Evolutionary conservation across 495 filamentous ascomycete species (phyloP).

Genomic region (Podospora bellae-mahoneyi): DNA sequence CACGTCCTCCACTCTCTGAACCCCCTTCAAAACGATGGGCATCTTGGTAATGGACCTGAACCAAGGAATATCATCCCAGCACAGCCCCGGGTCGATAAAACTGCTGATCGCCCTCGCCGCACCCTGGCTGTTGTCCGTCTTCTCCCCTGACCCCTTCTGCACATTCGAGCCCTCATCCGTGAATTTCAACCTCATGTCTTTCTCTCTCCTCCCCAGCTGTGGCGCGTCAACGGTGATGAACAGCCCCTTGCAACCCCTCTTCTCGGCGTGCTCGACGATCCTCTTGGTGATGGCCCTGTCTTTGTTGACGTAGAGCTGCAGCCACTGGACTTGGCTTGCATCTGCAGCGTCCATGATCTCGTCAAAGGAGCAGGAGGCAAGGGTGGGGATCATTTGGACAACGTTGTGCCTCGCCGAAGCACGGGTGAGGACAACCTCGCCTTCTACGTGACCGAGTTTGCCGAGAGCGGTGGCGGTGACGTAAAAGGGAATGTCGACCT

Average conservation of each 20-base stretch:
- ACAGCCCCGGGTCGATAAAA: slow-evolving; percentile 90
- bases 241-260: slow-evolving; percentile 87
- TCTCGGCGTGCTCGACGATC: slow-evolving; percentile 89
- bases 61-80: slow-evolving; percentile 94
- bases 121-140: slow-evolving; percentile 83
- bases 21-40: slow-evolving; percentile 96
- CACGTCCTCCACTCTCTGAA: slow-evolving; percentile 94
- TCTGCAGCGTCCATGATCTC: slow-evolving; percentile 85
- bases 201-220: slow-evolving; percentile 90
- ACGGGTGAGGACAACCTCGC: slow-evolving; percentile 83
- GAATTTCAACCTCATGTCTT: slow-evolving; percentile 93
- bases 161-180: slow-evolving; percentile 80
- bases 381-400: slow-evolving; percentile 94
- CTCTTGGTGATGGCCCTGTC: slow-evolving; percentile 84
- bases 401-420: slow-evolving; percentile 83
- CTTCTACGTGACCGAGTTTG: slow-evolving; percentile 85
- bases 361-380: slow-evolving; percentile 97
- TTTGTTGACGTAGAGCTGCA: slow-evolving; percentile 98
- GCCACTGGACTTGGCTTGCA: slow-evolving; percentile 87
- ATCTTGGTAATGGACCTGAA: slow-evolving; percentile 89
- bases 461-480: slow-evolving; percentile 89
- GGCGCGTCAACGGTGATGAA: slow-evolving; percentile 99
- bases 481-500: slow-evolving; percentile 80
- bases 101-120: slow-evolving; percentile 86
- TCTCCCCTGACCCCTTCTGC: slow-evolving; percentile 54